phyloP scores from a whole-genome alignment of 225 moss, liverwort and hornwort species.

The Ulota crispa region DNA sequence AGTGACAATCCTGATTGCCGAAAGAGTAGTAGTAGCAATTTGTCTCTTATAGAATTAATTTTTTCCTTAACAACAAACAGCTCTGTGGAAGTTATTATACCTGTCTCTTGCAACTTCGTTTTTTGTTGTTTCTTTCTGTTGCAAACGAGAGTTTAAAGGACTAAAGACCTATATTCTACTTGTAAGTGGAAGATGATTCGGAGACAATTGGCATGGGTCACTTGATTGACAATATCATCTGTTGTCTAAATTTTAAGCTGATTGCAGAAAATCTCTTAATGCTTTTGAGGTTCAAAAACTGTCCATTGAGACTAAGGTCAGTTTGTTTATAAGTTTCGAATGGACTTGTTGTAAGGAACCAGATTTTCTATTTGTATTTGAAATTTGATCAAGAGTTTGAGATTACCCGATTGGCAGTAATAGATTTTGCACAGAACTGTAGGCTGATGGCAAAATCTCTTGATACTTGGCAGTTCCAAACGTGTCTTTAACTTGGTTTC shows the following conservation, averaged over 20 bases:
- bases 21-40: not conserved
- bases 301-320: not conserved
- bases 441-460: slow-evolving; percentile 41
- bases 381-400: not conserved
- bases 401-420: slow-evolving; percentile 43
- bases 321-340: not conserved
- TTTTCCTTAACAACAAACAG: no score
- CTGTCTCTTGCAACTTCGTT: not conserved
- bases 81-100: not conserved
- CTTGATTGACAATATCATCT: not conserved
- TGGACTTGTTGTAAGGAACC: not conserved
- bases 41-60: not conserved
- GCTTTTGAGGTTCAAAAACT: not conserved
- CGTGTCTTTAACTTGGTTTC: slow-evolving; percentile 32
- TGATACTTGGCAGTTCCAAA: slow-evolving; percentile 37
- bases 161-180: not conserved
- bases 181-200: not conserved
- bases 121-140: not conserved
- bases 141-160: not conserved
- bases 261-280: not conserved
- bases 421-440: slow-evolving; percentile 41
- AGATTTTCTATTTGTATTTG: not conserved
- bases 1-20: slow-evolving; percentile 28
- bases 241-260: no score
- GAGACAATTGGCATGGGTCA: not conserved